Base-by-base conservation (phyloP, 164 flowering plant species). In the Piper betle region DNA sequence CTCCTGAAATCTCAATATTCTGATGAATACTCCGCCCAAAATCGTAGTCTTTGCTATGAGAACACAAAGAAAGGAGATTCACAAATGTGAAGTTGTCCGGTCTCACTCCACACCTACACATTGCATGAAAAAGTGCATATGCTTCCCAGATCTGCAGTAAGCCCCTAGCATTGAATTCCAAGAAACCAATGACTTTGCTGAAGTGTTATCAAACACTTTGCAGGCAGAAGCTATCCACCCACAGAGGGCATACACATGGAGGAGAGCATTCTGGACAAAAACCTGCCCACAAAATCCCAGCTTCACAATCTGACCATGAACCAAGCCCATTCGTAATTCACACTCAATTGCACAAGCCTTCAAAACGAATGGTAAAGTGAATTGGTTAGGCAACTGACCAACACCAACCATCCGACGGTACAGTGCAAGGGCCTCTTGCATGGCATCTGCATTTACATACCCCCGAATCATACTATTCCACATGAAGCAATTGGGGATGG, bases 81-180 rank as follows among this genome's bases (percentile, higher is more conserved):
- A 76, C 83, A 4, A 79, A 71, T 3, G 84, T 81, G 64, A 74
- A 69, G 56, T 63, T 69, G 58, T 81, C 83, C 16, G 78, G 78
- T 37, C 59, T 62, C 25, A 74, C n/a, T 37, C 79, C 77, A 8
- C 43, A 48, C 7, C 62, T 65, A 60, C 72, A 66, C 83, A 81
- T 81, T 54, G 62, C 66, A 38, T 20, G 25, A 64, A 83, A 81
- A 37, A 83, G 68, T 8, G 60, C 58, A 58, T 78, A 75, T 0
- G 74, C 80, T 58, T 78, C 74, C 82, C 78, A 33, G 48, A 41
- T 61, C 53, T 74, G 54, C 73, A 71, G 71, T 82, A 82, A 60
- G 79, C 86, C 62, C 75, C 74, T 41, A 82, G 77, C 80, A 84
- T 73, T 17, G 79, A 72, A 60, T 79, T 82, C 88, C 86, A 82